Evolutionary conservation across 805 yeast genomes (phyloP), one percentile per base, ranked within the genome.

Genomic region (Tetrapisispora nanseiensis): DNA sequence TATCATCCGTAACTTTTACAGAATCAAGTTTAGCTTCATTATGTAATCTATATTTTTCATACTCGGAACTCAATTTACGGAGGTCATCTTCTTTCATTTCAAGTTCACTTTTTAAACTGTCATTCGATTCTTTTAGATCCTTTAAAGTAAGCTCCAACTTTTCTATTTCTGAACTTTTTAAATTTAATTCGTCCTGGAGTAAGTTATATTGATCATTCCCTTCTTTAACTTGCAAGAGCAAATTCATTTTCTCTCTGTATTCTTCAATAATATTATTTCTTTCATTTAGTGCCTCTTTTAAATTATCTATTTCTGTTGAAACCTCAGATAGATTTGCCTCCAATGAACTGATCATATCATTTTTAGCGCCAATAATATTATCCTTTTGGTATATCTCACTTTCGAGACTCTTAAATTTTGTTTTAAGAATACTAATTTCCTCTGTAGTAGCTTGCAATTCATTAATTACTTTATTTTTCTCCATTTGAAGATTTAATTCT

Each of bases 311-410:
- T 33, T 33, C 34, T n/a, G n/a, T 23, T 31, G 29, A 18, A 12
- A 42, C n/a, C 11, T 36, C 37, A 23, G 23, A 10, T 18, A 42
- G 19, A 16, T 40, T 40, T 42, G 18, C 16, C 34, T 44, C 46
- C 24, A 42, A 37, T 5, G 26, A 34, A 33, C 41, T 38, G 16
- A 35, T 26, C 16, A 10, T 23, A 35, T 35, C 38, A 18, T 35
- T 16, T 24, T 24, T 24, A 13, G 38, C 8, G 18, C 18, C 12
- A n/a, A 35, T 35, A 12, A 26, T 16, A 3, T 26, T 35, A 35
- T 23, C 29, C 18, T 35, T 35, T 18, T 24, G 15, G 3, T 15
- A 12, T 10, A 35, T 35, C 4, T 3, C 12, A n/a, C 18, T 26
- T 26, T 35, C 38, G 11, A 35, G 18, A 8, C 18, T 15, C 16